Conservation (phyloP, 768 basidiomycete species). For the Boletus sp. region DNA sequence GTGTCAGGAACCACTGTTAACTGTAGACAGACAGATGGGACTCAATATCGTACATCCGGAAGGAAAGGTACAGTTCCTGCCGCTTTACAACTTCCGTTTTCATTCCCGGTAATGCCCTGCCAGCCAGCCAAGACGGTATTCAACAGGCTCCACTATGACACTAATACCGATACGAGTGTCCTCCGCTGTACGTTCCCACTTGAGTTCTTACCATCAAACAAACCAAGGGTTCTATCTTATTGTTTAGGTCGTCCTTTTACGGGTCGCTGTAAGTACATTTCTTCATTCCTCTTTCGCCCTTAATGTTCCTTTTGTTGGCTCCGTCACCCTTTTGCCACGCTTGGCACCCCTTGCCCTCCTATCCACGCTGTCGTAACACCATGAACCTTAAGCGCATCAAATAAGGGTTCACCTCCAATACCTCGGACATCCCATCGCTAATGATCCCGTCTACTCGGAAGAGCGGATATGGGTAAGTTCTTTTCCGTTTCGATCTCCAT, state of each 20-base stretch:
- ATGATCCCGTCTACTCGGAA: constrained; percentile 91
- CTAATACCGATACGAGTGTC: constrained; percentile 76
- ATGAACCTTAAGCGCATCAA: constrained; percentile 72
- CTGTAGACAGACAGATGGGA: constrained; percentile 95
- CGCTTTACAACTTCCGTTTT: neutral
- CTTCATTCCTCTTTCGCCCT: neutral
- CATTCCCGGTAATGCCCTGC: neutral
- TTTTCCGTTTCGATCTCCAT: neutral
- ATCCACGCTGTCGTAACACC: constrained; percentile 5
- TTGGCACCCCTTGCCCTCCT: neutral
- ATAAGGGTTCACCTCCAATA: constrained; percentile 96
- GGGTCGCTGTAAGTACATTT: constrained; percentile 72
- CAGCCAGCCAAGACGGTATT: constrained; percentile 90
- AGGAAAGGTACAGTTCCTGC: constrained; percentile 64
- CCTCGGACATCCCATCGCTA: constrained; percentile 90
- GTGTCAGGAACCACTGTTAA: constrained; percentile 84
- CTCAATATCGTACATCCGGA: constrained; percentile 93
- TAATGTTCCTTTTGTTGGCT: neutral
- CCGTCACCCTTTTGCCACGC: neutral
- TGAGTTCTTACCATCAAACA: neutral
- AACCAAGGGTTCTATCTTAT: constrained; percentile 2
- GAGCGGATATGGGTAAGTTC: constrained; percentile 65
- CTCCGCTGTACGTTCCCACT: constrained; percentile 61
- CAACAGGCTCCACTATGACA: constrained; percentile 76
- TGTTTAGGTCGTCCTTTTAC: constrained; percentile 77